Base-by-base conservation (phyloP, 139 green algal genomes). In the Prasinococcaceae sp. region DNA sequence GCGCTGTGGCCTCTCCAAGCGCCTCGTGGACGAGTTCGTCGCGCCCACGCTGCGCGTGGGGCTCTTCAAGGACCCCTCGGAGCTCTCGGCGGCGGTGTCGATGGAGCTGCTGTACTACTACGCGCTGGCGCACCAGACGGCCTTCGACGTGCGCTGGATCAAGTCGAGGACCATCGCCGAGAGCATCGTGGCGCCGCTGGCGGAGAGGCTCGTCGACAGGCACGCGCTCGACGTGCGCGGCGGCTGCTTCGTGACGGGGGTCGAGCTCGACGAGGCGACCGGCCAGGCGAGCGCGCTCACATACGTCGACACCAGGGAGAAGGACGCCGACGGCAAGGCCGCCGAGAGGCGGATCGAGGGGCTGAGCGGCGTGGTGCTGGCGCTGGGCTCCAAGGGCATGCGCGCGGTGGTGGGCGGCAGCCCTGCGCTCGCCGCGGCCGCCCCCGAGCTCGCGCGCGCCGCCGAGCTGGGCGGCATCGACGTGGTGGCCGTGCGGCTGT, bases 31-130 rank as follows among this genome's bases (percentile, higher is more conserved):
- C 22, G 62, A 76, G 14, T 76, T 76, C 47, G 28, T 76, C 8
- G 20, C 20, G n/a, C 68, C 68, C 2, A 65, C 63, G 20, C 47
- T 76, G 26, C 56, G 69, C 4, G 68, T 76, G 20, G 71, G 66
- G 1, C 47, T 76, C 27, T 76, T 76, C 50, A 61, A 61, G 42
- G 43, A 43, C 8, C 53, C 61, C 8, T 30, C 58, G 40, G 53
- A 64, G 22, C 47, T 69, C 2, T 47, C n/a, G 20, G 61, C 61
- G 8, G 53, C 53, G 6, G 45, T 58, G 17, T n/a, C 30, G n/a
- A 60, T 72, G 40, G 61, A 65, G 26, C 27, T 60, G n/a, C 40
- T 76, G 26, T 76, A 76, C 38, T 76, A 68, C 28, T 72, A 76
- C 50, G 61, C 71, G n/a, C 47, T 72, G 2, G 61, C 62, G 30